Percentiles rank a stretch among this genome's conserved stretches.
These are phyloP conservation scores for Yamadazyma paraphyllophila DNA, from an alignment of 805 yeast genomes.

Conservation along the genomic window DNA sequence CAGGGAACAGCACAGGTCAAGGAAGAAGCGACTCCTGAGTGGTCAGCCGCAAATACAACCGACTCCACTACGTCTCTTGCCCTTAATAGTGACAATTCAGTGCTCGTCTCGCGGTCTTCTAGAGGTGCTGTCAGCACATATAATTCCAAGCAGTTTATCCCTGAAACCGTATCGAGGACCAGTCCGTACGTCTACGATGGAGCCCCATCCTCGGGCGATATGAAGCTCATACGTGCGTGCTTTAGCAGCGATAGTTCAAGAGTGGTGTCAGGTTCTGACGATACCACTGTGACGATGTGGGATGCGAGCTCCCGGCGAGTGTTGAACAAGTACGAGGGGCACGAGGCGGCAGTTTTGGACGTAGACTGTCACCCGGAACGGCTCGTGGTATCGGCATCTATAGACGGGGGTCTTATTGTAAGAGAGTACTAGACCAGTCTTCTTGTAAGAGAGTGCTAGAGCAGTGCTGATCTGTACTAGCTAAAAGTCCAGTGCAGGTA, in stretches of 20 bases:
- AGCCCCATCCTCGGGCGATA: conserved; percentile 49
- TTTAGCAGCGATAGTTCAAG: conserved; percentile 42
- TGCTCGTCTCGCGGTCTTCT: conserved; percentile 50
- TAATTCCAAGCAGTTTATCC: conserved; percentile 49
- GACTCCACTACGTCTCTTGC: conserved; percentile 58
- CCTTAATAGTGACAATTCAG: conserved; percentile 46
- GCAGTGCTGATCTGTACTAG: too few species aligned
- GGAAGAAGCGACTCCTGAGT: conserved; percentile 40
- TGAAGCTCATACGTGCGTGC: conserved; percentile 47
- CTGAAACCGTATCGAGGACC: conserved; percentile 37
- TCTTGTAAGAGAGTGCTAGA: too few species aligned
- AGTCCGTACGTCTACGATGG: conserved; percentile 56
- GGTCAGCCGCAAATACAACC: conserved; percentile 32
- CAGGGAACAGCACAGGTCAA: conserved; percentile 20
- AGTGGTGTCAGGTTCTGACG: conserved; percentile 61
- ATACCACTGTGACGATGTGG: conserved; percentile 59
- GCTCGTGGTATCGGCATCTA: conserved; percentile 45
- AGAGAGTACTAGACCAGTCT: conserved; percentile 35
- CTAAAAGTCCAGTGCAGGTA: too few species aligned
- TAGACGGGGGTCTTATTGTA: conserved; percentile 56
- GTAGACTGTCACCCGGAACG: conserved; percentile 49
- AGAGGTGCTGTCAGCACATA: conserved; percentile 58
- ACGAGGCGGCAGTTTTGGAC: conserved; percentile 59
- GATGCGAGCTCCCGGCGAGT: conserved; percentile 50
- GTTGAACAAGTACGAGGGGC: conserved; percentile 54